Conservation (phyloP, 148 eudicot genomes). For the Amaranthus hypochondriacus region DNA sequence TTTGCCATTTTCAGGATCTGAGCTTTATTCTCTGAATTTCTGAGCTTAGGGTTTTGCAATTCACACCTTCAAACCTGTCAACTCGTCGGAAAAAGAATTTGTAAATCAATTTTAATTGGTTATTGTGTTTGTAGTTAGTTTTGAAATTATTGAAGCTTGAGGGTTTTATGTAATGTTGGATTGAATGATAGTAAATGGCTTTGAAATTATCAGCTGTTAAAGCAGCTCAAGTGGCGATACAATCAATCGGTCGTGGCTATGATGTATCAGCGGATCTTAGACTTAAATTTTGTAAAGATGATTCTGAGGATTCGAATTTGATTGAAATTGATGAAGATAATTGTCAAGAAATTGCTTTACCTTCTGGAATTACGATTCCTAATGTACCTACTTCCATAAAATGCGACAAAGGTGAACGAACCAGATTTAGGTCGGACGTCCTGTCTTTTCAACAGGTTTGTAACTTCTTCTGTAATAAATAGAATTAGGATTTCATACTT, state of each 20-base stretch:
- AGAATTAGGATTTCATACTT: no score
- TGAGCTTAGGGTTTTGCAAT: neutral
- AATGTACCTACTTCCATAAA: slow-evolving; percentile 68
- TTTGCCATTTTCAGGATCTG: slow-evolving; percentile 2
- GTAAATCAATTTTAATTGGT: neutral
- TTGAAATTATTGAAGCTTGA: neutral
- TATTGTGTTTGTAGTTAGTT: neutral
- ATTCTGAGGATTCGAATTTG: slow-evolving; percentile 45
- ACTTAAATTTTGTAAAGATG: slow-evolving; percentile 81
- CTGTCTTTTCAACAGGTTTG: slow-evolving; percentile 88
- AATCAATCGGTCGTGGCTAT: slow-evolving; percentile 80
- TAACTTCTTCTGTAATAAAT: neutral
- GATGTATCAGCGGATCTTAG: slow-evolving; percentile 77
- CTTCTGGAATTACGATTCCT: slow-evolving; percentile 63
- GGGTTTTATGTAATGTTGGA: slow-evolving; percentile 5
- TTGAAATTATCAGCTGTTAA: slow-evolving; percentile 62
- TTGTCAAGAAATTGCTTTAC: slow-evolving; percentile 63
- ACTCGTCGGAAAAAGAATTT: no score
- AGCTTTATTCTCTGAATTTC: neutral
- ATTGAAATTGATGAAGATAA: slow-evolving; percentile 72
- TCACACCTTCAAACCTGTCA: neutral
- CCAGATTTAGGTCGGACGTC: slow-evolving; percentile 86
- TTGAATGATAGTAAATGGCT: slow-evolving; percentile 42
- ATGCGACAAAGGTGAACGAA: slow-evolving; percentile 94
- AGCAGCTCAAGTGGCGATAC: slow-evolving; percentile 78